Evolutionary conservation across 2,329 filamentous ascomycete genomes (phyloP).

Genomic region (Aureobasidium namibiae): DNA sequence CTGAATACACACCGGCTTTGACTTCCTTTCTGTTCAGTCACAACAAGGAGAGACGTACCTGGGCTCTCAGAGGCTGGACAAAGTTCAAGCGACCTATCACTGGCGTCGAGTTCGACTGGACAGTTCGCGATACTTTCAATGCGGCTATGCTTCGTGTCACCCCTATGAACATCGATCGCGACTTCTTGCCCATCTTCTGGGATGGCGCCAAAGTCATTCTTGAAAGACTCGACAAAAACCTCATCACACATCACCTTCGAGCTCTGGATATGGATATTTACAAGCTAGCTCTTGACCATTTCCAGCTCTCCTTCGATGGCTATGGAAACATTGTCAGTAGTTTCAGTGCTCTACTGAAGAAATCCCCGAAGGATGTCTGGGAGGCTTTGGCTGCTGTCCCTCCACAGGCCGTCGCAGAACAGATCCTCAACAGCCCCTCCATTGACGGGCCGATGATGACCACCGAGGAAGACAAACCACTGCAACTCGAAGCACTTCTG

Average conservation of each 20-base stretch:
- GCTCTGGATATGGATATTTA: conserved; percentile 66
- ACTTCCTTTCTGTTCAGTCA: conserved; percentile 75
- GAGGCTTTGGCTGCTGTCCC: conserved; percentile 75
- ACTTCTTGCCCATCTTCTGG: conserved; percentile 68
- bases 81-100: conserved; percentile 57
- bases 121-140: conserved; percentile 65
- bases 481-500: conserved; percentile 54
- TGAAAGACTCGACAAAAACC: conserved; percentile 60
- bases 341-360: conserved; percentile 62
- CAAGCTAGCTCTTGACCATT: conserved; percentile 53
- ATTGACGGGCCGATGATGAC: conserved; percentile 54
- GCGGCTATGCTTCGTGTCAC: conserved; percentile 57
- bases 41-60: conserved; percentile 54
- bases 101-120: conserved; percentile 75
- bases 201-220: conserved; percentile 65
- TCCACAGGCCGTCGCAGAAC: conserved; percentile 72
- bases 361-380: conserved; percentile 77
- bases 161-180: conserved; percentile 42
- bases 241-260: conserved; percentile 70
- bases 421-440: conserved; percentile 66
- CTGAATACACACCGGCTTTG: conserved; percentile 70
- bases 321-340: conserved; percentile 63
- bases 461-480: conserved; percentile 43
- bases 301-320: conserved; percentile 45
- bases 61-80: conserved; percentile 63